Base-by-base conservation (phyloP, 2,329 filamentous ascomycete species). In the Neofusicoccum sp. region DNA sequence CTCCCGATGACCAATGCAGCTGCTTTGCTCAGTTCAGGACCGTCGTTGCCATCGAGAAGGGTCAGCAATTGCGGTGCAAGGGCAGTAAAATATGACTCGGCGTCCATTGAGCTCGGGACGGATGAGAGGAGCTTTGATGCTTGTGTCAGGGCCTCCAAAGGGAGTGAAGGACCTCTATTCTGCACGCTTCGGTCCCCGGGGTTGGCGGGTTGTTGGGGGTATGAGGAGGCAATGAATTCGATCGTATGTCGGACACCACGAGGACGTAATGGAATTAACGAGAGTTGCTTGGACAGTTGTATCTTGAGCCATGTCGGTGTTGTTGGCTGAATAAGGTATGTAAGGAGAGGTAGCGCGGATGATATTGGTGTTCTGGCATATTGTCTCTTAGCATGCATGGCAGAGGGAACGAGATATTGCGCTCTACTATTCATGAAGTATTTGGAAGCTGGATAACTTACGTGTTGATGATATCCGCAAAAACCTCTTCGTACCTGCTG, bases 211-310 rank as follows among this genome's bases (percentile, higher is more conserved):
- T 70, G 69, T 6, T 70, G 70, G 0, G 87, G 84, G 63, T 89
- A 87, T 6, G 89, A 85, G 1, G 87, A 82, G 61, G 89, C 88
- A 36, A 91, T 79, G 68, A 90, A 90, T 68, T 90, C 88, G 63
- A 90, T 78, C 0, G 86, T 88, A 28, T 84, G 82, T 34, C 88
- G 82, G 12, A 91, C 86, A 16, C 88, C 88, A 63, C 85, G 81
- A 2, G 77, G 74, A 3, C 87, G 79, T 28, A 89, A 76, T 1
- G 88, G 88, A 8, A 90, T 68, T 11, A 79, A 70, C 1, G 86
- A 85, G 45, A 91, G 78, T 11, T 82, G 78, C 61, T 79, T 79
- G 65, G 87, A 78, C 1, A 90, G 69, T 43, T 79, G 79, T 16
- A 79, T 65, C 44, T 82, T 82, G n/a, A 90, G 77, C 85, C 85